Evolutionary conservation across 73 alveolate species (phyloP).

Genomic region (Symbiodinium pilosum): DNA sequence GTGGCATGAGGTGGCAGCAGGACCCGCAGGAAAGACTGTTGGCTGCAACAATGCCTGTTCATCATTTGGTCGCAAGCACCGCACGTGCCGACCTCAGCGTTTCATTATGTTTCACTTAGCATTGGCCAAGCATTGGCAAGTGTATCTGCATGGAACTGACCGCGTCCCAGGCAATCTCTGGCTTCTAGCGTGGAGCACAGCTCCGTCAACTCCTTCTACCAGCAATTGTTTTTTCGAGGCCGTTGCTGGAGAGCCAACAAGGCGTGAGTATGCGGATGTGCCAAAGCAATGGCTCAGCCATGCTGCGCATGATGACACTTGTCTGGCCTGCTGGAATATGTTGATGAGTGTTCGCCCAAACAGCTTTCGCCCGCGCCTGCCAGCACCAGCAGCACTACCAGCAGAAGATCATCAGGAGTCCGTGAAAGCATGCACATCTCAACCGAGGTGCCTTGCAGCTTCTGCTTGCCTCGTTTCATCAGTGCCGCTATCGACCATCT

Average conservation of each 20-base stretch:
- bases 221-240: too few relatives aligned
- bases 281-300: too few relatives aligned
- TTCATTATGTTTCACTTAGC: too few relatives aligned
- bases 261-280: too few relatives aligned
- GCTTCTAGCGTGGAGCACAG: slow-evolving; percentile 84
- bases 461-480: background rate
- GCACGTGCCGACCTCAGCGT: slow-evolving; percentile 77
- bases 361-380: slow-evolving; percentile 91
- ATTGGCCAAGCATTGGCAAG: too few relatives aligned
- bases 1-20: too few relatives aligned
- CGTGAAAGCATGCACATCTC: background rate
- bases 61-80: slow-evolving; percentile 84
- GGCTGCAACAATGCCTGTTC: slow-evolving; percentile 67
- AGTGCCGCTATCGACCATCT: background rate
- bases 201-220: slow-evolving; percentile 63
- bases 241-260: background rate
- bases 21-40: too few relatives aligned
- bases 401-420: too few relatives aligned
- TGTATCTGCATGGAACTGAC: background rate
- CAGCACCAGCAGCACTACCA: background rate
- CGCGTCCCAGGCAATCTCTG: slow-evolving; percentile 12
- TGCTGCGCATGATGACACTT: too few relatives aligned
- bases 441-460: background rate
- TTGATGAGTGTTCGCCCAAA: slow-evolving; percentile 89
- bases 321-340: slow-evolving; percentile 57